Evolutionary conservation across 805 yeast genomes (phyloP).

Genomic region (Jamesozyma jinghongensis): DNA sequence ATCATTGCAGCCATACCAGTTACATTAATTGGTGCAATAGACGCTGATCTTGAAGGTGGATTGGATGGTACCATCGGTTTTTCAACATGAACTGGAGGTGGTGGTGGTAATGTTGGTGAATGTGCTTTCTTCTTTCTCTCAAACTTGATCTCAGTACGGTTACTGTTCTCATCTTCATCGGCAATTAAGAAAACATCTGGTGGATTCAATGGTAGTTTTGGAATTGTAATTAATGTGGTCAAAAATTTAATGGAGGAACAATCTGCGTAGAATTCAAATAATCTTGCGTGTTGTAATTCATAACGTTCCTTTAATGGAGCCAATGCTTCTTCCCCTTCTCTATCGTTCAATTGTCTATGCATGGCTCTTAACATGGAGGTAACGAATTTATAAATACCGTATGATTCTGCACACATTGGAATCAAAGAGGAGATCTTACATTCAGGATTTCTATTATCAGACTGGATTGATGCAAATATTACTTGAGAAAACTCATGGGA

Average conservation of each 20-base stretch:
- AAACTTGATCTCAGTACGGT: slow-evolving; percentile 11
- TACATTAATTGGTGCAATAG: slow-evolving; percentile 5
- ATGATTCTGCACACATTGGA: slow-evolving; percentile 83
- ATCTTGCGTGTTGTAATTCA: slow-evolving; percentile 53
- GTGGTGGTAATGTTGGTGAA: slow-evolving; percentile 1
- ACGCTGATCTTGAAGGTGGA: too few species aligned
- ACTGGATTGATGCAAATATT: slow-evolving; percentile 61
- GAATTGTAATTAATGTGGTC: slow-evolving; percentile 55
- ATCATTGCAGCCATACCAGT: slow-evolving; percentile 7
- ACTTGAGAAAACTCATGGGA: slow-evolving; percentile 70
- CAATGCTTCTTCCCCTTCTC: slow-evolving; percentile 56
- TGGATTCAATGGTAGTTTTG: slow-evolving; percentile 32
- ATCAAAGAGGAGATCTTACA: slow-evolving; percentile 81
- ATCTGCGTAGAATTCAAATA: slow-evolving; percentile 81
- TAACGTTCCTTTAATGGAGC: slow-evolving; percentile 66
- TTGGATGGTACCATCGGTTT: too few species aligned
- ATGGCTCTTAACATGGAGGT: slow-evolving; percentile 87
- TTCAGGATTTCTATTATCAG: slow-evolving; percentile 44
- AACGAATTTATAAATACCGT: slow-evolving; percentile 83
- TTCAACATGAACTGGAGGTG: slow-evolving; percentile 1
- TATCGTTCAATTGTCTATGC: slow-evolving; percentile 50
- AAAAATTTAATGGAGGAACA: slow-evolving; percentile 77
- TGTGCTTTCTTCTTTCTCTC: slow-evolving; percentile 4
- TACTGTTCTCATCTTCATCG: slow-evolving; percentile 19
- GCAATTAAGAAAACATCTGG: slow-evolving; percentile 24